A percentile compares a stretch with the other conserved stretches of the same genome.
Conservation (phyloP, 106 monocot genomes). For the Amphibolis antarctica region DNA sequence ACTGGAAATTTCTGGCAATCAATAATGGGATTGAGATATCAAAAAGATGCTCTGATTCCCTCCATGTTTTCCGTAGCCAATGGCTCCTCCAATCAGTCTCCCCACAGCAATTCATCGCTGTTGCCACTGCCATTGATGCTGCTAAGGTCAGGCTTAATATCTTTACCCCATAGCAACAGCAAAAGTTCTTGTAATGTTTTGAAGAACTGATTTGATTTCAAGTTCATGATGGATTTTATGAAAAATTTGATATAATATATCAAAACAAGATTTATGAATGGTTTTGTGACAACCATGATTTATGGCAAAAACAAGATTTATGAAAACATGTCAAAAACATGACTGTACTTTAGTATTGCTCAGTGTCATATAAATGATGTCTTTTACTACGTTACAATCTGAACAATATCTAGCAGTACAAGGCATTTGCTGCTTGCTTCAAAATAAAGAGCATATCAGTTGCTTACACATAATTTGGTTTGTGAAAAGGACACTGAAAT, state of each 20-base stretch:
- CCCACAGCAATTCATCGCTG: conserved; percentile 62
- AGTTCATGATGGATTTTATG: too few species aligned
- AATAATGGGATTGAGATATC: conserved; percentile 75
- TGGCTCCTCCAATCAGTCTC: conserved; percentile 59
- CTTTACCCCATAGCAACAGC: neutral
- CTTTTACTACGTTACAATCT: neutral
- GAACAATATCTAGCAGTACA: neutral
- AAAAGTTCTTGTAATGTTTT: neutral
- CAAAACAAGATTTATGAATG: too few species aligned
- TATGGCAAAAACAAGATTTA: too few species aligned
- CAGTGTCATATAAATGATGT: too few species aligned
- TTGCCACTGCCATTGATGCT: conserved; percentile 85
- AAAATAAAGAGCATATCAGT: neutral
- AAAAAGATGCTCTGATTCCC: conserved; percentile 36
- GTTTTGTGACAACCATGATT: too few species aligned
- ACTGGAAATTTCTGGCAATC: conserved; percentile 64
- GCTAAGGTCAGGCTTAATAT: conserved; percentile 47
- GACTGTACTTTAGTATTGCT: too few species aligned
- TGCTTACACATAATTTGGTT: too few species aligned
- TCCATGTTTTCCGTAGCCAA: conserved; percentile 63
- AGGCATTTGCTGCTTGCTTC: neutral
- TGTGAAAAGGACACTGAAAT: too few species aligned
- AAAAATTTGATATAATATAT: too few species aligned
- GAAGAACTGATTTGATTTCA: neutral
- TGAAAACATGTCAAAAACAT: too few species aligned